Evolutionary conservation across 176 grass and related monocot species (phyloP).

Genomic region (Raddia distichophylla): DNA sequence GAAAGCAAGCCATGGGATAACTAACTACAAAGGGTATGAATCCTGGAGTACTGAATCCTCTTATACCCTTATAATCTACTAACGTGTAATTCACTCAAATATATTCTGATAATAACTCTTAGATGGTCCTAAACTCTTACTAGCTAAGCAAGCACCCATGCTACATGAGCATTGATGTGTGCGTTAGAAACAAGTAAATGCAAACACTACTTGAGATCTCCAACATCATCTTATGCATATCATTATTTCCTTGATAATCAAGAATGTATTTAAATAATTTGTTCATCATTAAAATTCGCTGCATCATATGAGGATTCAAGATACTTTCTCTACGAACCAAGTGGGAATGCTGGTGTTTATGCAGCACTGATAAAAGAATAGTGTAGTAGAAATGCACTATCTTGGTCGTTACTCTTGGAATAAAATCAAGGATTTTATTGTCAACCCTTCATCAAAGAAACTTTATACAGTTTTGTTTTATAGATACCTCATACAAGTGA

Average conservation of each 20-base stretch:
- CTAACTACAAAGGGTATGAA: not conserved
- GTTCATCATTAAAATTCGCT: not conserved
- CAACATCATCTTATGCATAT: not conserved
- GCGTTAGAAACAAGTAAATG: not conserved
- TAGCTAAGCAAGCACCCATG: not conserved
- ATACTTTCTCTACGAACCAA: not conserved
- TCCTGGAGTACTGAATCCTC: not conserved
- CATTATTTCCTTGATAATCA: not conserved
- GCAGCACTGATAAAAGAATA: too few relatives aligned
- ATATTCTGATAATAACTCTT: not conserved
- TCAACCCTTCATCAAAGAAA: not conserved
- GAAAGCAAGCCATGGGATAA: not conserved
- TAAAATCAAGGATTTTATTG: not conserved
- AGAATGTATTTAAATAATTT: not conserved
- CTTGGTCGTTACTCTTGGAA: slow-evolving; percentile 2
- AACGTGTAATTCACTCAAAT: not conserved
- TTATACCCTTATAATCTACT: slow-evolving; percentile 9
- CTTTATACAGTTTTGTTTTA: not conserved
- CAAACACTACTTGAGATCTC: not conserved
- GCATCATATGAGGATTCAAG: not conserved
- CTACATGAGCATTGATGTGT: not conserved
- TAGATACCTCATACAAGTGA: slow-evolving; percentile 75
- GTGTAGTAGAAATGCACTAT: not conserved
- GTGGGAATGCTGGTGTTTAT: not conserved
- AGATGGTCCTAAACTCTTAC: not conserved